phyloP scores from a whole-genome alignment of 495 filamentous ascomycete genomes.

The Aspergillus haitiensis region DNA sequence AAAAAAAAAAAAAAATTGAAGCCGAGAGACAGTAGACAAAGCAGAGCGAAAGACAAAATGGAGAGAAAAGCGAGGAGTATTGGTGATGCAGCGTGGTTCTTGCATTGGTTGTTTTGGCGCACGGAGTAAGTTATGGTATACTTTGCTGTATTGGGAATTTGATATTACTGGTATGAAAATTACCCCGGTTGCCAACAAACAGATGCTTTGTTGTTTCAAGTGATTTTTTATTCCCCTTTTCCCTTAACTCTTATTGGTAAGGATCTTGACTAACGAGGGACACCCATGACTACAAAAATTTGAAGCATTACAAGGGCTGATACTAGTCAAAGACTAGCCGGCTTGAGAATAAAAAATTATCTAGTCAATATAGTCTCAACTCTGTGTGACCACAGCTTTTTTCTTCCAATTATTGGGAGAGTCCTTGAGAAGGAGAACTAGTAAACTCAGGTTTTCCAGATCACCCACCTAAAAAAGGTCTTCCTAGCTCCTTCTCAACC shows the following conservation, averaged over 20 bases:
- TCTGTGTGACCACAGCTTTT: background rate
- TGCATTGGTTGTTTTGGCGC: constrained; percentile 13
- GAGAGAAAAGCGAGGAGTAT: constrained; percentile 4
- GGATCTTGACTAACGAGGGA: background rate
- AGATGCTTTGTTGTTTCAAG: constrained; percentile 9
- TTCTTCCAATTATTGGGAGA: too few species aligned
- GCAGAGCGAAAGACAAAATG: constrained; percentile 12
- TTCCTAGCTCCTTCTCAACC: too few species aligned
- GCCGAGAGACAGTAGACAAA: constrained; percentile 9
- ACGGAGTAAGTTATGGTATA: constrained; percentile 1
- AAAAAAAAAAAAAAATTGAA: constrained; percentile 14
- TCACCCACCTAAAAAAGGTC: too few species aligned
- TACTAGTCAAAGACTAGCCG: constrained; percentile 12
- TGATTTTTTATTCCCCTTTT: background rate
- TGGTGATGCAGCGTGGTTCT: constrained; percentile 18
- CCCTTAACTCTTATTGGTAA: background rate
- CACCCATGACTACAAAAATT: constrained; percentile 3
- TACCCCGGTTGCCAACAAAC: background rate
- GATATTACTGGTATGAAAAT: constrained; percentile 9
- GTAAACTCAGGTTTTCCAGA: too few species aligned
- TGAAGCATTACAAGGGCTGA: constrained; percentile 6
- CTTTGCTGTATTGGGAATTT: constrained; percentile 7
- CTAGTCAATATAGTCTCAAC: constrained; percentile 1
- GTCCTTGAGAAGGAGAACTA: too few species aligned
- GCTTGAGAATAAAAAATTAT: constrained; percentile 4